A percentile compares a stretch with the other conserved stretches of the same genome.
phyloP scores from a whole-genome alignment of 1,284 basidiomycete genomes.

The Pholiota adiposa region DNA sequence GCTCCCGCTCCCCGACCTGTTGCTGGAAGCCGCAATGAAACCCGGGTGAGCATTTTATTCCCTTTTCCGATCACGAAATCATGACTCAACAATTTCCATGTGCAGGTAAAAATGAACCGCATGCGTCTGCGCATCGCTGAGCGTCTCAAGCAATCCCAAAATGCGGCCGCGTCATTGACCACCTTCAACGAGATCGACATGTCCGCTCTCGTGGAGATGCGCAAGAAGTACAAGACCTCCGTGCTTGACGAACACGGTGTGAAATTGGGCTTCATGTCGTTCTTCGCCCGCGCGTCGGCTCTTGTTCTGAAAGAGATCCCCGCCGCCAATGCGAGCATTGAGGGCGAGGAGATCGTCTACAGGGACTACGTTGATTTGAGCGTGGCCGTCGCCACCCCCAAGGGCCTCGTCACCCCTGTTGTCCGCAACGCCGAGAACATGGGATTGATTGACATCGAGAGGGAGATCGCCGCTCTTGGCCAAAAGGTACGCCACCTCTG shows the following conservation, averaged over 20 bases:
- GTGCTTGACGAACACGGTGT: conserved; percentile 93
- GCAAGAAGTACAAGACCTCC: conserved; percentile 94
- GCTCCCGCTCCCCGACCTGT: conserved; percentile 38
- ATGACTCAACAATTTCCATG: not conserved
- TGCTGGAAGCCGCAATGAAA: conserved; percentile 79
- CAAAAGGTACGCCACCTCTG: conserved; percentile 70
- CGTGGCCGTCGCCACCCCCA: conserved; percentile 96
- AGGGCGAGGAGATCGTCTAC: conserved; percentile 95
- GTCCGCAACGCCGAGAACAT: conserved; percentile 90
- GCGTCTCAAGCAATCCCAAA: conserved; percentile 98
- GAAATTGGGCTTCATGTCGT: conserved; percentile 99
- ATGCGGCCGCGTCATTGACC: conserved; percentile 94
- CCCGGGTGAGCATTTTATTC: conserved; percentile 56
- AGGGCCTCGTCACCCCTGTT: conserved; percentile 96
- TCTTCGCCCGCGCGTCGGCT: conserved; percentile 88
- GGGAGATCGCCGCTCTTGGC: conserved; percentile 88
- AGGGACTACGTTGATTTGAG: conserved; percentile 93
- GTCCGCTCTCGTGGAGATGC: conserved; percentile 94
- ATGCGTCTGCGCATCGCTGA: conserved; percentile 98
- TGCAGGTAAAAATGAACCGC: conserved; percentile 92
- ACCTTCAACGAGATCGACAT: conserved; percentile 99
- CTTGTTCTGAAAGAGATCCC: conserved; percentile 94
- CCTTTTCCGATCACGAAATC: not conserved
- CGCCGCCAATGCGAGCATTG: conserved; percentile 94
- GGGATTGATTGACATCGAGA: conserved; percentile 92